A percentile compares a stretch with the other conserved stretches of the same genome.
These are phyloP conservation scores for Grammothele lineata DNA, from an alignment of 768 basidiomycete genomes.

Conservation along the genomic window DNA sequence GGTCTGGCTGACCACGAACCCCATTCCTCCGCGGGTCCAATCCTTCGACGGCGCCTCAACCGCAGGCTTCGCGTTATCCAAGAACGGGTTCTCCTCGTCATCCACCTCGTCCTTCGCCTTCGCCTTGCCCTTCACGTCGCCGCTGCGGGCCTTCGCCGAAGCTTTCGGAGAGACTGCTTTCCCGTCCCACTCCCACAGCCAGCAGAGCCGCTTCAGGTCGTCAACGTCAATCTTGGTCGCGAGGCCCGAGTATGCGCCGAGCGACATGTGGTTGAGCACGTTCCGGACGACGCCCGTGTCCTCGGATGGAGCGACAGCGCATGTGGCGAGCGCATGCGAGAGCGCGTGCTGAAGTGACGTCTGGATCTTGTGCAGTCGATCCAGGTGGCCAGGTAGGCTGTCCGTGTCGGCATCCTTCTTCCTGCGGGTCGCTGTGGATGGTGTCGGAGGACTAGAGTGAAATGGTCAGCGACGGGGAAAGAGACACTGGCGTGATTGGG, in stretches of 20 bases:
- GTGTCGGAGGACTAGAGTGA: conserved; percentile 49
- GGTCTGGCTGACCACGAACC: conserved; percentile 66
- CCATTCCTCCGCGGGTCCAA: conserved; percentile 81
- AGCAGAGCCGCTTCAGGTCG: conserved; percentile 74
- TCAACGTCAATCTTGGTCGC: conserved; percentile 59
- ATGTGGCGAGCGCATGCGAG: conserved; percentile 81
- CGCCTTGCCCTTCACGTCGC: conserved; percentile 5
- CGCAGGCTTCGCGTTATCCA: conserved; percentile 37
- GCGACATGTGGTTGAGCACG: conserved; percentile 73
- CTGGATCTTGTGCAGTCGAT: conserved; percentile 60
- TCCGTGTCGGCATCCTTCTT: conserved; percentile 16
- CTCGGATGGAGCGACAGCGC: conserved; percentile 69
- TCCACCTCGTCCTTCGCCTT: conserved; percentile 19
- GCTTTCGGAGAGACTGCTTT: conserved; percentile 31
- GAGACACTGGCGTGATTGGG: neutral
- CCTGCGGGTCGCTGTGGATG: conserved; percentile 41
- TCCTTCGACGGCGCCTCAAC: conserved; percentile 37
- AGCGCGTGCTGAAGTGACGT: conserved; percentile 76
- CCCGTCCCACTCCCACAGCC: conserved; percentile 88
- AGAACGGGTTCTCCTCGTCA: conserved; percentile 42
- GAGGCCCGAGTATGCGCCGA: conserved; percentile 65
- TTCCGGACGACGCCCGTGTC: conserved; percentile 75
- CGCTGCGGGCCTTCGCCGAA: conserved; percentile 2
- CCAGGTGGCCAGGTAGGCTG: conserved; percentile 51
- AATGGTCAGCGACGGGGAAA: conserved; percentile 1